These are phyloP conservation scores for Arthroderma sp. DNA, from an alignment of 2,329 filamentous ascomycete genomes.

Conservation along the genomic window DNA sequence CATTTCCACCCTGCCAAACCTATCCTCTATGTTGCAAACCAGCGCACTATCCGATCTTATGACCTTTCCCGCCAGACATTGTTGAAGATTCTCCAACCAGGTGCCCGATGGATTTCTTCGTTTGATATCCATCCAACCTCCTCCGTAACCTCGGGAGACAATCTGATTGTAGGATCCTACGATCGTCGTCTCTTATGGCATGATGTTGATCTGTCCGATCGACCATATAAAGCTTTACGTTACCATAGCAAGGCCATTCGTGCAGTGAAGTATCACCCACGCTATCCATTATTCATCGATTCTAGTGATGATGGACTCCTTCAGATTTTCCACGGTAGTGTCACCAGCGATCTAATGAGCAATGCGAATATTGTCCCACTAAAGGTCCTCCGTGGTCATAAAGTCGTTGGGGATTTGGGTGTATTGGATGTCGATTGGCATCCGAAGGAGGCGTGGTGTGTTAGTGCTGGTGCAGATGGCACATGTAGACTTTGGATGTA, in stretches of 20 bases:
- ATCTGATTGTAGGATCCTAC: slow-evolving; percentile 87
- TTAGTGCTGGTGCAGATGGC: slow-evolving; percentile 88
- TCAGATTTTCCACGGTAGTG: slow-evolving; percentile 94
- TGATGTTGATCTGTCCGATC: slow-evolving; percentile 78
- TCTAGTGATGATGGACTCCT: slow-evolving; percentile 88
- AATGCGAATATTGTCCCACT: slow-evolving; percentile 93
- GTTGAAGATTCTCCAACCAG: slow-evolving; percentile 84
- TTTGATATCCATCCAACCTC: slow-evolving; percentile 88
- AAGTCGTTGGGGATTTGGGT: slow-evolving; percentile 71
- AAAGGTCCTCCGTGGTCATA: slow-evolving; percentile 85
- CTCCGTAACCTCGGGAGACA: slow-evolving; percentile 80
- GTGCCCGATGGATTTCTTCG: slow-evolving; percentile 85
- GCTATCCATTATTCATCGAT: slow-evolving; percentile 79
- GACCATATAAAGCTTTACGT: slow-evolving; percentile 90
- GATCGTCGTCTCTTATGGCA: slow-evolving; percentile 92
- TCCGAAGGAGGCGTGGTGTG: slow-evolving; percentile 81
- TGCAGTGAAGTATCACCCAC: slow-evolving; percentile 72
- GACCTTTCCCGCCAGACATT: slow-evolving; percentile 85
- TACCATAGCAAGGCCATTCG: slow-evolving; percentile 91
- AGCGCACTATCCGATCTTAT: slow-evolving; percentile 85
- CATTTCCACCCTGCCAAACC: slow-evolving; percentile 91
- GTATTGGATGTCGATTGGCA: slow-evolving; percentile 96
- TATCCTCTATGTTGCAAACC: slow-evolving; percentile 90
- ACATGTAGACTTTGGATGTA: slow-evolving; percentile 80
- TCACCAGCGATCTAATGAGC: slow-evolving; percentile 87